These are phyloP conservation scores for Tricholoma sp. DNA, from an alignment of 768 basidiomycete species.

Conservation along the genomic window DNA sequence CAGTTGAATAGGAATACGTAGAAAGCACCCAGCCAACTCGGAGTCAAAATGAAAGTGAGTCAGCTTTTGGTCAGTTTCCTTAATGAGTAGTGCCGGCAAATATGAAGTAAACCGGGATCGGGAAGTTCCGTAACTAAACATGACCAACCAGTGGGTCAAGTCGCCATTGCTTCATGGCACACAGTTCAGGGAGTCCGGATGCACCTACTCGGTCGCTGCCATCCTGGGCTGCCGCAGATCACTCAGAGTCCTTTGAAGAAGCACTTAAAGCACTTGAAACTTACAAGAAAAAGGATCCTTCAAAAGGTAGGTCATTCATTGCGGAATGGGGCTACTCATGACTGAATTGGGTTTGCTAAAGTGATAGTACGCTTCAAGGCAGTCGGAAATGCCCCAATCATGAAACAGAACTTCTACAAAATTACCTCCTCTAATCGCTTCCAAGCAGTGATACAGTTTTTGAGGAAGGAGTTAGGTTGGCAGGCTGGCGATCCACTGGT, in stretches of 20 bases:
- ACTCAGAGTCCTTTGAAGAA: slow-evolving; percentile 34
- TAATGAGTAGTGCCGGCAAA: too few relatives aligned
- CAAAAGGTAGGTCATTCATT: slow-evolving; percentile 49
- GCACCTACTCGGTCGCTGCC: slow-evolving; percentile 25
- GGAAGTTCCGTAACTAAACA: too few relatives aligned
- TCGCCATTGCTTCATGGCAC: too few relatives aligned
- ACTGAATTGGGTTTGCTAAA: slow-evolving; percentile 25
- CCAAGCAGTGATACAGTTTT: slow-evolving; percentile 88
- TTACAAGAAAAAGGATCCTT: slow-evolving; percentile 81
- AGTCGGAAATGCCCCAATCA: slow-evolving; percentile 94
- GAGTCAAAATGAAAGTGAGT: too few relatives aligned
- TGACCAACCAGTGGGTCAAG: too few relatives aligned
- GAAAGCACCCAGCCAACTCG: too few relatives aligned
- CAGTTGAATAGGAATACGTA: too few relatives aligned
- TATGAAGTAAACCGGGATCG: too few relatives aligned
- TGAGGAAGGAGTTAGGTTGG: slow-evolving; percentile 84
- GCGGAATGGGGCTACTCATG: background rate
- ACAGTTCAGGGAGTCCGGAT: slow-evolving; percentile 18
- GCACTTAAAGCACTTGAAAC: slow-evolving; percentile 69
- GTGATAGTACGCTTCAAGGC: slow-evolving; percentile 96
- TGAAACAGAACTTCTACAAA: slow-evolving; percentile 98
- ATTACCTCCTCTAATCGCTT: slow-evolving; percentile 92
- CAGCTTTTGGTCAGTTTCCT: too few relatives aligned
- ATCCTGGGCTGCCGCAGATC: slow-evolving; percentile 23
- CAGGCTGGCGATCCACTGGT: slow-evolving; percentile 82